Evolutionary conservation across 805 yeast species (phyloP).

Genomic region (Kodamaea neixiangensis): DNA sequence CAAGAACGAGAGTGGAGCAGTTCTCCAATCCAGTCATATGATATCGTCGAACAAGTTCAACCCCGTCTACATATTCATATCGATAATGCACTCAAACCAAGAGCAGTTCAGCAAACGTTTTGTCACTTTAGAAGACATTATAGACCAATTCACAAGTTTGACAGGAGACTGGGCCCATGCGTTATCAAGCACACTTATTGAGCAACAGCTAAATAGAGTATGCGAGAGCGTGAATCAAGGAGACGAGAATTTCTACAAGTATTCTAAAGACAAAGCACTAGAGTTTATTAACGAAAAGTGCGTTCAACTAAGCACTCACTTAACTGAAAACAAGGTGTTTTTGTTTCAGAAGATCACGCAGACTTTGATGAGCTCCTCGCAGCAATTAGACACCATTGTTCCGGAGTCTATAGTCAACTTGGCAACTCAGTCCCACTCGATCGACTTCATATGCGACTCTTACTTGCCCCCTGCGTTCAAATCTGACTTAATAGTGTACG

Average conservation of each 20-base stretch:
- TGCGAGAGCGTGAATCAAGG: conserved; percentile 37
- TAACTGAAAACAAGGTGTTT: conserved; percentile 19
- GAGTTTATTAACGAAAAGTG: conserved; percentile 42
- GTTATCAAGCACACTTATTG: conserved; percentile 19
- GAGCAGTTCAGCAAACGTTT: conserved; percentile 30
- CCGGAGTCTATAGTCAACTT: conserved; percentile 37
- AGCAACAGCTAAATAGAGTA: conserved; percentile 12
- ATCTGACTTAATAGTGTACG: conserved; percentile 17
- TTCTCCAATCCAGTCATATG: conserved; percentile 43
- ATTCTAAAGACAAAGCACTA: conserved; percentile 40
- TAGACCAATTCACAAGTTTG: conserved; percentile 33
- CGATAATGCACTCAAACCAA: conserved; percentile 27
- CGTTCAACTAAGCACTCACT: conserved; percentile 27
- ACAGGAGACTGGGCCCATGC: conserved; percentile 32
- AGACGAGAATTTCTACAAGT: conserved; percentile 40
- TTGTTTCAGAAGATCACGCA: conserved; percentile 6
- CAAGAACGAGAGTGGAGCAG: conserved; percentile 26
- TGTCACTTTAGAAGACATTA: conserved; percentile 46
- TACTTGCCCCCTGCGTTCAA: conserved; percentile 36
- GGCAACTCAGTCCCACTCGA: conserved; percentile 41
- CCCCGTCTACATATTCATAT: conserved; percentile 39
- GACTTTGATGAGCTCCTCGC: conserved; percentile 4
- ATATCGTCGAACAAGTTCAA: conserved; percentile 45
- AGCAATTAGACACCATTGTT: conserved; percentile 15
- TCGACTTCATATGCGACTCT: conserved; percentile 49